These are phyloP conservation scores for Saccharomyces kudriavzevii DNA, from an alignment of 805 yeast species.

Conservation along the genomic window DNA sequence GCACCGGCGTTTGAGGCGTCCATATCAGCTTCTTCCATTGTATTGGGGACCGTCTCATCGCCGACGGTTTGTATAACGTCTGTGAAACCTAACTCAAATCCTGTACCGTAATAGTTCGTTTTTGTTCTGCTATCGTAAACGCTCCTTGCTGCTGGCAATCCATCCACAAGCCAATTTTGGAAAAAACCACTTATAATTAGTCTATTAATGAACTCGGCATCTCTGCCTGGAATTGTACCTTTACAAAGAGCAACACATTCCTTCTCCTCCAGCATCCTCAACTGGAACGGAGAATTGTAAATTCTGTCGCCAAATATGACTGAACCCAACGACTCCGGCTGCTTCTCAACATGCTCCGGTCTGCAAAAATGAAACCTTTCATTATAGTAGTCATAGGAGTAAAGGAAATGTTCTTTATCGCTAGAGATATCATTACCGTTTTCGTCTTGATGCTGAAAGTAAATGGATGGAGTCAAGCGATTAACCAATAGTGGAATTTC, in stretches of 20 bases:
- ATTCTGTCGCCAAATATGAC: conserved; percentile 93
- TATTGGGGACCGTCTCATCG: conserved; percentile 7
- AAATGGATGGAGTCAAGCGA: conserved; percentile 74
- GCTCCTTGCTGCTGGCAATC: conserved; percentile 79
- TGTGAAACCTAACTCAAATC: conserved; percentile 70
- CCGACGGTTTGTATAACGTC: conserved; percentile 37
- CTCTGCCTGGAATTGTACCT: conserved; percentile 49
- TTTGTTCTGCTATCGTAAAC: conserved; percentile 51
- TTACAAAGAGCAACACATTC: conserved; percentile 62
- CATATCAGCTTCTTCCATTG: background rate
- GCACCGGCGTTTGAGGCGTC: conserved; percentile 7
- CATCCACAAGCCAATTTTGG: conserved; percentile 91
- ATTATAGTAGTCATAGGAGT: conserved; percentile 77
- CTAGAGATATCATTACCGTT: conserved; percentile 33
- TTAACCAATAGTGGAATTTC: conserved; percentile 73
- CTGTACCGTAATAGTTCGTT: conserved; percentile 62
- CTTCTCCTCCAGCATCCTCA: conserved; percentile 67
- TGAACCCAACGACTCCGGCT: conserved; percentile 85
- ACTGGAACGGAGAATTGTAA: conserved; percentile 80
- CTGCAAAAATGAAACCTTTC: conserved; percentile 75
- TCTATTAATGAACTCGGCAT: conserved; percentile 67
- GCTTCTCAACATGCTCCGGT: conserved; percentile 51
- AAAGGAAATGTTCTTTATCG: conserved; percentile 46
- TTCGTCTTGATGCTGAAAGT: conserved; percentile 34
- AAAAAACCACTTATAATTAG: conserved; percentile 74